These are phyloP conservation scores for Rhipidocladum racemiflorum DNA, from an alignment of 176 grass and related monocot species.

Conservation along the genomic window DNA sequence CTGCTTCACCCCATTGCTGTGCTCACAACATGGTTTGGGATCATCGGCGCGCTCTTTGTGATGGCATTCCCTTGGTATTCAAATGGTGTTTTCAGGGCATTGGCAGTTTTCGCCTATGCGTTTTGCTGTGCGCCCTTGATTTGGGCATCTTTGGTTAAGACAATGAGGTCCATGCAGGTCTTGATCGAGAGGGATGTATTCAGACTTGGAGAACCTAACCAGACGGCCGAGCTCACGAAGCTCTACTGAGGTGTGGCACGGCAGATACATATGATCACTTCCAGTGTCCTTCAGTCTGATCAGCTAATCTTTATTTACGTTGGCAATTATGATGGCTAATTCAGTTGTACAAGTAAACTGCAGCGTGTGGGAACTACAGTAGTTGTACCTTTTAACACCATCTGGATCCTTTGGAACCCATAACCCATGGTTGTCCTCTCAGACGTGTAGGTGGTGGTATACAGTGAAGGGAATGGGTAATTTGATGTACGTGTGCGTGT, in stretches of 20 bases:
- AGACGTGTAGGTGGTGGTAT: slow-evolving; percentile 40
- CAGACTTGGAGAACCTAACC: slow-evolving; percentile 67
- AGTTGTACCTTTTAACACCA: slow-evolving; percentile 24
- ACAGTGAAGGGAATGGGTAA: slow-evolving; percentile 11
- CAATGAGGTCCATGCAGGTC: slow-evolving; percentile 55
- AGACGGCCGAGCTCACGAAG: slow-evolving; percentile 63
- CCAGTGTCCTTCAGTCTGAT: slow-evolving; percentile 1
- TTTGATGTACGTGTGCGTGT: slow-evolving; percentile 11
- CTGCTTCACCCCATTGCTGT: slow-evolving; percentile 55
- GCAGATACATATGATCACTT: slow-evolving; percentile 24
- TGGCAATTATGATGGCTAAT: slow-evolving; percentile 41
- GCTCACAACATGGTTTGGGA: slow-evolving; percentile 59
- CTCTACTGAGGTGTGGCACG: slow-evolving; percentile 55
- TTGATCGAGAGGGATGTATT: slow-evolving; percentile 74
- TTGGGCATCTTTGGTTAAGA: slow-evolving; percentile 71
- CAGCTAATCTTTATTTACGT: slow-evolving; percentile 39
- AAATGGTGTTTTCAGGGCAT: slow-evolving; percentile 65
- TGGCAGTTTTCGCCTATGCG: slow-evolving; percentile 58
- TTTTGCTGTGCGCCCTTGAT: slow-evolving; percentile 69
- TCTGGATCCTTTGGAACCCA: slow-evolving; percentile 30
- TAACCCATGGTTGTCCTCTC: slow-evolving; percentile 29
- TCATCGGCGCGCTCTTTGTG: slow-evolving; percentile 61
- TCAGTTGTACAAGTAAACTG: slow-evolving; percentile 51
- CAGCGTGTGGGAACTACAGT: slow-evolving; percentile 15
- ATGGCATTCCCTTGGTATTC: slow-evolving; percentile 88